These are phyloP conservation scores for Peterozyma xylosa DNA, from an alignment of 805 yeast genomes.

Conservation along the genomic window DNA sequence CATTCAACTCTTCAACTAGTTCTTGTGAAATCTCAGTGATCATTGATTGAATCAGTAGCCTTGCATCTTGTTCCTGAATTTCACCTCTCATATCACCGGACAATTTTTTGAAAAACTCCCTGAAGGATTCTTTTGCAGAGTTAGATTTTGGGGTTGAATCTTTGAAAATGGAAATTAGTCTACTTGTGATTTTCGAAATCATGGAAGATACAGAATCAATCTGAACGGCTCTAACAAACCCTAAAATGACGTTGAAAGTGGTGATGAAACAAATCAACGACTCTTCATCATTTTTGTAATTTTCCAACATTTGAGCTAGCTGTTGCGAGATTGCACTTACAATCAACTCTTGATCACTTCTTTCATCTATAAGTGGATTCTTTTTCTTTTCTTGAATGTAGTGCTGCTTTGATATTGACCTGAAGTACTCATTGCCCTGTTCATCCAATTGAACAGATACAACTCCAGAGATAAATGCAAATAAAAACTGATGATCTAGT, in stretches of 20 bases:
- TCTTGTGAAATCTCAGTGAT: constrained; percentile 8
- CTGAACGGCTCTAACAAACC: constrained; percentile 13
- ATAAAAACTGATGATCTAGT: constrained; percentile 18
- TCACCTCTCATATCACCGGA: not conserved
- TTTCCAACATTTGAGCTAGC: constrained; percentile 14
- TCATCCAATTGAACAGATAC: constrained; percentile 21
- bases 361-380: not conserved
- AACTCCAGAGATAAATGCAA: constrained; percentile 35
- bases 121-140: not conserved
- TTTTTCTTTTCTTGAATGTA: constrained; percentile 1
- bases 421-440: constrained; percentile 9
- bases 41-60: constrained; percentile 9
- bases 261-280: constrained; percentile 20
- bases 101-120: not conserved
- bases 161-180: not conserved
- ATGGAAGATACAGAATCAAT: not conserved
- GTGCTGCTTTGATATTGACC: constrained; percentile 10
- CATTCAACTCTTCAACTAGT: constrained; percentile 7
- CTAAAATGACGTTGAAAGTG: constrained; percentile 19
- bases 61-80: not conserved
- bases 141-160: not conserved
- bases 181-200: not conserved
- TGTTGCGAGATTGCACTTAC: constrained; percentile 11
- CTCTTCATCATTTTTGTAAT: constrained; percentile 16
- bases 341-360: constrained; percentile 7